Conservation (phyloP, 371 early-diverging fungal genomes). For the Entomophthora muscae region DNA sequence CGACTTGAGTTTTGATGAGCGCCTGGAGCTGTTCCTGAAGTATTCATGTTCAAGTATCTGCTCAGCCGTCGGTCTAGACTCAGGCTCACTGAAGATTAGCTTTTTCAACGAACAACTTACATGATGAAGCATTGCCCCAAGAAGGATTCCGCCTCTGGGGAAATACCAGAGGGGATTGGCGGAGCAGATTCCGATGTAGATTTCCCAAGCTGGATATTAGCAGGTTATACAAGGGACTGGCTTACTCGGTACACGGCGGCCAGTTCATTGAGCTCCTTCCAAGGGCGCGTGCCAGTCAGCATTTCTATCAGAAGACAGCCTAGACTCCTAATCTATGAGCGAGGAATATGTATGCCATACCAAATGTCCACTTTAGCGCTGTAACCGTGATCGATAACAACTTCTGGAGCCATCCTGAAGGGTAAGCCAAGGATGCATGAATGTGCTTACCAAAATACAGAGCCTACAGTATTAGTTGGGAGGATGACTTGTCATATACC, state of each 20-base stretch:
- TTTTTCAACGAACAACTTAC: background rate
- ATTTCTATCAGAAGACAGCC: constrained; percentile 83
- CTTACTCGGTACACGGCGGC: constrained; percentile 51
- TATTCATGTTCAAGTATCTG: background rate
- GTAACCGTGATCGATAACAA: constrained; percentile 57
- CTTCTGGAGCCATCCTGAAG: constrained; percentile 92
- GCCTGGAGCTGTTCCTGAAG: background rate
- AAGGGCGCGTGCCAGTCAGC: constrained; percentile 78
- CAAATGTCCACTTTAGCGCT: constrained; percentile 62
- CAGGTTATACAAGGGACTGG: constrained; percentile 6
- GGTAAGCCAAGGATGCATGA: background rate
- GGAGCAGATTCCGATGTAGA: constrained; percentile 34
- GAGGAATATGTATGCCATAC: constrained; percentile 7
- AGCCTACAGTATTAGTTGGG: constrained; percentile 14
- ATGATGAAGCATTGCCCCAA: constrained; percentile 43
- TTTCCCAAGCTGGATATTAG: constrained; percentile 10
- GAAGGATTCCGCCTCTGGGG: constrained; percentile 39
- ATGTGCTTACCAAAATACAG: constrained; percentile 53
- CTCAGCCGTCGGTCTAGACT: background rate
- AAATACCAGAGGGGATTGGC: constrained; percentile 42
- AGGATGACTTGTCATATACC: constrained; percentile 11
- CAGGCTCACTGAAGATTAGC: background rate
- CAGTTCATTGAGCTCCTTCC: constrained; percentile 47
- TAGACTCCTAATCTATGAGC: constrained; percentile 26
- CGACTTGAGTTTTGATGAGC: too few relatives aligned